phyloP scores from a whole-genome alignment of 345 rosid genomes.

The Arabidopsis suecica region DNA sequence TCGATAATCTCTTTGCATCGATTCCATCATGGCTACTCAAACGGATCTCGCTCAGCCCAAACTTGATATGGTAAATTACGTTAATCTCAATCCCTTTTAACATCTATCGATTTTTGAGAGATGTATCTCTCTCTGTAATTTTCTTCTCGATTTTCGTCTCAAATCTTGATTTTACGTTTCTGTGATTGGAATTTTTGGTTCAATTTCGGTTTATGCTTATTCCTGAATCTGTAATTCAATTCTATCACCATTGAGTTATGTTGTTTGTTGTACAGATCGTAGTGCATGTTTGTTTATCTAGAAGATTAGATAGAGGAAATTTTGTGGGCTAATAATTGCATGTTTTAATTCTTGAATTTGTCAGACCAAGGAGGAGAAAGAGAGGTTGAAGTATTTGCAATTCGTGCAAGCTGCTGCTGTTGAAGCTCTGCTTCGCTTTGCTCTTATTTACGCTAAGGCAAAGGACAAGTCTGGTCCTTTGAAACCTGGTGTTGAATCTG shows the following conservation, averaged over 20 bases:
- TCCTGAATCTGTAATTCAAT: background rate
- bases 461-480: constrained; percentile 85
- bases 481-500: constrained; percentile 81
- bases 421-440: constrained; percentile 59
- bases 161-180: background rate
- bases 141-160: background rate
- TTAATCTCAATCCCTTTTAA: background rate
- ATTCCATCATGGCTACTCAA: constrained; percentile 43
- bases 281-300: background rate
- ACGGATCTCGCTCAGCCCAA: constrained; percentile 42
- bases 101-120: background rate
- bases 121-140: background rate
- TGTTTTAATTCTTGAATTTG: background rate
- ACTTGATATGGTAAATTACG: constrained; percentile 38
- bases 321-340: constrained; percentile 18
- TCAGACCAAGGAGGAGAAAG: constrained; percentile 47
- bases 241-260: background rate
- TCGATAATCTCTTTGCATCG: background rate
- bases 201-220: background rate
- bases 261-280: background rate
- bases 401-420: constrained; percentile 79
- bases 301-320: background rate
- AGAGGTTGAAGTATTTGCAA: constrained; percentile 75
- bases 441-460: constrained; percentile 64
- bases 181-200: background rate